Base-by-base conservation (phyloP, 2,329 filamentous ascomycete species). In the Epichloe sp. region DNA sequence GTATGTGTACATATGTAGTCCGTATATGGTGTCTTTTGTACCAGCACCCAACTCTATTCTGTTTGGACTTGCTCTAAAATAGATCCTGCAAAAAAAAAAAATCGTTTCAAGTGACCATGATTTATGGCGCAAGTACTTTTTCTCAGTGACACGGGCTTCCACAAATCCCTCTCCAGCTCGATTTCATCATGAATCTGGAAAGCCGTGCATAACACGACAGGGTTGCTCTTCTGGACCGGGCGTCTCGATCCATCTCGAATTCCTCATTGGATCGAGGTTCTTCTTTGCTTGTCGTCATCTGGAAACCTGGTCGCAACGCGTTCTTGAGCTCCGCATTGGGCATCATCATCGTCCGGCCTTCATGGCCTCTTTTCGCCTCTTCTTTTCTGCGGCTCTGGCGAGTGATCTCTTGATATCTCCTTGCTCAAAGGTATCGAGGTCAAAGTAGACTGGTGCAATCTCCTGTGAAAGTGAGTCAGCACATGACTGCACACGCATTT, bases 381-480 rank as follows among this genome's bases (percentile, higher is more conserved):
- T 73, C 71, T 78, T 83, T 56, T 84, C 79, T 1, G 71, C 66
- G 0, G 80, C 74, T 21, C 76, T 69, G 55, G 73, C 70, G 35
- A 86, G 69, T 3, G 80, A 79, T 38, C 78, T 82, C 71, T 86
- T 90, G 58, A 95, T 83, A 54, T 96, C 90, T 49, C 89, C 88
- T 66, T 95, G 88, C 48, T 79, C 81, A 68, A 97, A 96, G 0
- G 78, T 77, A 1, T 82, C 76, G 11, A 96, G 68, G 62, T 98
- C 88, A 68, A 95, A 98, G 70, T 98, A 98, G 17, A 77, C 80
- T 2, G 90, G 90, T 4, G 93, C 89, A 57, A 97, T 95, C 68
- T 98, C 93, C 86, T 90, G 57, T 44, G 46, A n/a, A n/a, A 40
- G 8, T 5, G 15, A 21, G 51, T 49, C 26, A 40, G 51, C 47